A percentile compares a stretch with the other conserved stretches of the same genome.
Conservation (phyloP, 2,329 filamentous ascomycete species). For the Colletotrichum sp. region DNA sequence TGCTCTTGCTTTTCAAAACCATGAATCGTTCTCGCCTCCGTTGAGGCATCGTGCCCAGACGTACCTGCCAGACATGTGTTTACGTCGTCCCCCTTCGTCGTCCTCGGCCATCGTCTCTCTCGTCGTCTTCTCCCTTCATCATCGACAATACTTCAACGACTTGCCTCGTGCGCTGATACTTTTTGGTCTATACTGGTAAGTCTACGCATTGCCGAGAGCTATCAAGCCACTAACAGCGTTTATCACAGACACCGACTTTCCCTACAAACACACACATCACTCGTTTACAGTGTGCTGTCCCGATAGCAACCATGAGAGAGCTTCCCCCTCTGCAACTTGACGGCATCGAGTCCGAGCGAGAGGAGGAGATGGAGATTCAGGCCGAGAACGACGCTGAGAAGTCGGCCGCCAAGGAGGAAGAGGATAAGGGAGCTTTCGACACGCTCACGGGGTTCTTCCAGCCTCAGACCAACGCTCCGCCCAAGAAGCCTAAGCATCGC, state of each 20-base stretch:
- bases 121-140: not conserved
- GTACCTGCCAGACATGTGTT: not conserved
- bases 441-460: not conserved
- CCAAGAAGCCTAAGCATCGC: not conserved
- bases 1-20: not conserved
- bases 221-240: not conserved
- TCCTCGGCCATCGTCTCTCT: not conserved
- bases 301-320: not conserved
- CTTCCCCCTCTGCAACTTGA: slow-evolving; percentile 17
- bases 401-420: not conserved
- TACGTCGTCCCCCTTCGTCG: not conserved
- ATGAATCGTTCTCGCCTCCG: not conserved
- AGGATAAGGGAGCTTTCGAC: not conserved
- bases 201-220: not conserved
- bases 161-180: not conserved
- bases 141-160: not conserved
- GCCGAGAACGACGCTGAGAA: not conserved
- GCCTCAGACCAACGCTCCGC: not conserved
- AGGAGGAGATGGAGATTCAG: not conserved
- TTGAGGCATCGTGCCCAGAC: not conserved
- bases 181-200: not conserved
- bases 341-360: slow-evolving; percentile 8
- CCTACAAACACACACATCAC: not conserved
- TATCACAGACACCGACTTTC: not conserved
- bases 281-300: not conserved